Conservation (phyloP, 2,329 filamentous ascomycete genomes). For the Metarhizium brunneum region DNA sequence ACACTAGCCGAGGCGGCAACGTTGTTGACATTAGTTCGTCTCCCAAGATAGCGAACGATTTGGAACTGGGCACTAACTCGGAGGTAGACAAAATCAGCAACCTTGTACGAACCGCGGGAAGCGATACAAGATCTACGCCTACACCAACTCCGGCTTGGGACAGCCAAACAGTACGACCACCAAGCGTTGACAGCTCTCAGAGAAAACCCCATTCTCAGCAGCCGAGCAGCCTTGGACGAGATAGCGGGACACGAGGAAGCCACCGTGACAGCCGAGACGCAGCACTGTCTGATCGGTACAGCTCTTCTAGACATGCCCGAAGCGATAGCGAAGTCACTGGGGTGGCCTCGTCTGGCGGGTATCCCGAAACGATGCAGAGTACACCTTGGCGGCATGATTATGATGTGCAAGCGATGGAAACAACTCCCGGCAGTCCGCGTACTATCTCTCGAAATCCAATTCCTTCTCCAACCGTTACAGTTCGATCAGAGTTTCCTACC, state of each 20-base stretch:
- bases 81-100: conserved; percentile 81
- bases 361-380: conserved; percentile 65
- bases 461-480: conserved; percentile 80
- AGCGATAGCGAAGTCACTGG: conserved; percentile 74
- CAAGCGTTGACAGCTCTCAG: conserved; percentile 36
- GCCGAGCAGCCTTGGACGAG: conserved; percentile 14
- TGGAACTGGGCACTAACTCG: conserved; percentile 16
- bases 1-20: conserved; percentile 88
- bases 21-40: conserved; percentile 75
- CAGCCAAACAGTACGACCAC: conserved; percentile 44
- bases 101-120: conserved; percentile 72
- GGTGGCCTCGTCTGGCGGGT: conserved; percentile 66
- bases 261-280: conserved; percentile 42
- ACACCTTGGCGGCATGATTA: conserved; percentile 78
- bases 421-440: conserved; percentile 66
- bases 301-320: conserved; percentile 51
- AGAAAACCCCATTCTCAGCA: conserved; percentile 24
- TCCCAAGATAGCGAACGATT: conserved; percentile 12
- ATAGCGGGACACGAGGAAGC: conserved; percentile 29
- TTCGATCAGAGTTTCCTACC: conserved; percentile 94
- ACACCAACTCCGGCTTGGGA: conserved; percentile 62
- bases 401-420: conserved; percentile 93
- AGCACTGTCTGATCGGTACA: conserved; percentile 33
- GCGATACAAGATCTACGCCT: conserved; percentile 47
- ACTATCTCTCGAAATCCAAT: conserved; percentile 73